phyloP scores from a whole-genome alignment of 2,329 filamentous ascomycete genomes.

The Trichoderma sp. region DNA sequence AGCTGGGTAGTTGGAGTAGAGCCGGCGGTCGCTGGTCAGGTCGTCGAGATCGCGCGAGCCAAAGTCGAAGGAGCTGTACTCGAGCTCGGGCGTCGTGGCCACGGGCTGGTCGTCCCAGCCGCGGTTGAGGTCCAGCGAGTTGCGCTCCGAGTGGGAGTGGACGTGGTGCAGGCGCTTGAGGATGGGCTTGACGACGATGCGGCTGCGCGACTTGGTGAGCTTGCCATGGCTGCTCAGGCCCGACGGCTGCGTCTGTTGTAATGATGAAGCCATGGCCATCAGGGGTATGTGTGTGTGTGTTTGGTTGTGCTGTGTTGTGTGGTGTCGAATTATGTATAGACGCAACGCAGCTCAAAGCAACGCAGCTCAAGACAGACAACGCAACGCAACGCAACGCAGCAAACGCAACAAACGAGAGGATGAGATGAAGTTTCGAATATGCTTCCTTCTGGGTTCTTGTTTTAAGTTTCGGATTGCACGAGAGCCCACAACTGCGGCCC shows the following conservation, averaged over 20 bases:
- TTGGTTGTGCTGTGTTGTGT: background rate
- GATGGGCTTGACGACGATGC: conserved; percentile 58
- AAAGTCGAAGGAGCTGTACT: conserved; percentile 32
- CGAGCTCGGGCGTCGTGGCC: conserved; percentile 22
- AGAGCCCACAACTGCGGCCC: background rate
- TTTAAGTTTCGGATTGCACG: conserved; percentile 17
- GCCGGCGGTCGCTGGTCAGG: conserved; percentile 21
- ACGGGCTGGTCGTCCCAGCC: conserved; percentile 54
- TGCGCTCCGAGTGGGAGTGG: conserved; percentile 53
- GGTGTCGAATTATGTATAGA: background rate
- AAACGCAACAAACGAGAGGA: background rate
- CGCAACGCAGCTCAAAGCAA: background rate
- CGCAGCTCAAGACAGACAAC: background rate
- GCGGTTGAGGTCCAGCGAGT: conserved; percentile 61
- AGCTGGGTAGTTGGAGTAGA: conserved; percentile 22
- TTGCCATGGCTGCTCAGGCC: conserved; percentile 26
- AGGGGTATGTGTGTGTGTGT: background rate
- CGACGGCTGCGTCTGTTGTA: conserved; percentile 27
- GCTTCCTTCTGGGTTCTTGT: conserved; percentile 16
- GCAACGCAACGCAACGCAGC: background rate
- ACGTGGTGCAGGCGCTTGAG: conserved; percentile 52
- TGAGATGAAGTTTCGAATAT: conserved; percentile 1
- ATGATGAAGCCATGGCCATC: conserved; percentile 28
- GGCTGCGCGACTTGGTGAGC: conserved; percentile 46
- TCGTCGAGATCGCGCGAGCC: conserved; percentile 31